phyloP scores from a whole-genome alignment of 139 green algal species.

The Closterium sp. region DNA sequence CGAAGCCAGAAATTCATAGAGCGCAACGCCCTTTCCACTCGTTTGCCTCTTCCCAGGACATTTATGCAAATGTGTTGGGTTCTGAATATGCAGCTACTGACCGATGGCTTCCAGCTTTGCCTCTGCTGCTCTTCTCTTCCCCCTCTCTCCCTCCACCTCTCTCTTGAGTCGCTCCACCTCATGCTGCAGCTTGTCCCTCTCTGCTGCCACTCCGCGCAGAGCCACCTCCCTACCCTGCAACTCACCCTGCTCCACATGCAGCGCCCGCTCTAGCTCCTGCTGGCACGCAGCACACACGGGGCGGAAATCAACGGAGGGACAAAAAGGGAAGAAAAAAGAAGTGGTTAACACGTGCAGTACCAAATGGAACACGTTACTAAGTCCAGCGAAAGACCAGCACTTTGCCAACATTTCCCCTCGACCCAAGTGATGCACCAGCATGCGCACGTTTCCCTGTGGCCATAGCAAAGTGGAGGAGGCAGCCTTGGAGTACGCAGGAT shows the following conservation, averaged over 20 bases:
- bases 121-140: neutral
- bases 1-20: too few relatives aligned
- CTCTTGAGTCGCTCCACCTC: neutral
- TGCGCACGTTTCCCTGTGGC: neutral
- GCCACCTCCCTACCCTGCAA: neutral
- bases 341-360: neutral
- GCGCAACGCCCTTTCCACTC: too few relatives aligned
- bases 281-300: neutral
- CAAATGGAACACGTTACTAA: neutral
- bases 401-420: neutral
- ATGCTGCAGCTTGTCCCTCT: neutral
- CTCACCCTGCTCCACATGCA: neutral
- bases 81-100: neutral
- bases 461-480: neutral
- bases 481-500: neutral
- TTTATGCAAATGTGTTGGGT: too few relatives aligned
- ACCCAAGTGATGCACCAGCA: neutral
- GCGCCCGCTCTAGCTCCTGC: neutral
- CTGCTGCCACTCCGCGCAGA: neutral
- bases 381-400: neutral
- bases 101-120: neutral
- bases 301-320: neutral
- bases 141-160: neutral
- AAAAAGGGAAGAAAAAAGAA: neutral
- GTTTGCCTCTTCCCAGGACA: too few relatives aligned